Conservation (phyloP, 2,329 filamentous ascomycete species). For the Colletotrichum coccodes region DNA sequence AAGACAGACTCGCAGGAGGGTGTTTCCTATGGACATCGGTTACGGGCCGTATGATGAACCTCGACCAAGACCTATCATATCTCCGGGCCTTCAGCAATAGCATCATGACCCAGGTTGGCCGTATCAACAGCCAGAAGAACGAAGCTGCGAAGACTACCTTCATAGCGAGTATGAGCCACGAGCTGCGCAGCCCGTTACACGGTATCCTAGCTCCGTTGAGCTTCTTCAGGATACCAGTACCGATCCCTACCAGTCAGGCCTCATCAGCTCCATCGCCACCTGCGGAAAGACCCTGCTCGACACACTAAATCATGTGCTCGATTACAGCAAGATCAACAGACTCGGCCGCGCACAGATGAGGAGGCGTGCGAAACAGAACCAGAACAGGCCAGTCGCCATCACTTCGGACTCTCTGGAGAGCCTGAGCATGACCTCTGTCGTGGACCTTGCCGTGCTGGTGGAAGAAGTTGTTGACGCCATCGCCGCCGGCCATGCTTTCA, state of each 20-base stretch:
- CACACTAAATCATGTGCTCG: slow-evolving; percentile 59
- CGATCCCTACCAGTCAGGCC: slow-evolving; percentile 50
- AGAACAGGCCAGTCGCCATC: slow-evolving; percentile 31
- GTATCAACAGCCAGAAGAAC: slow-evolving; percentile 62
- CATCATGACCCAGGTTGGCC: slow-evolving; percentile 64
- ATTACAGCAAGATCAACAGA: slow-evolving; percentile 53
- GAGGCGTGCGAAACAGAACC: slow-evolving; percentile 34
- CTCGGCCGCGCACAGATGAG: slow-evolving; percentile 41
- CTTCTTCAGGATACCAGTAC: slow-evolving; percentile 56
- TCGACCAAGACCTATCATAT: slow-evolving; percentile 46
- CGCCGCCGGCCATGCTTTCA: slow-evolving; percentile 47
- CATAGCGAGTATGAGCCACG: slow-evolving; percentile 69
- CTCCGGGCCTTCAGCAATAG: slow-evolving; percentile 50
- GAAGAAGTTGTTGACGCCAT: slow-evolving; percentile 51
- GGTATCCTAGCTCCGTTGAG: slow-evolving; percentile 63
- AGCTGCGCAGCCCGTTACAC: slow-evolving; percentile 65
- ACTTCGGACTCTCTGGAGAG: slow-evolving; percentile 44
- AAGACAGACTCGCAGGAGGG: slow-evolving; percentile 45
- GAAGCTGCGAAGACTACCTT: slow-evolving; percentile 67
- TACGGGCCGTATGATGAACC: slow-evolving; percentile 46
- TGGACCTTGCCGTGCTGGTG: slow-evolving; percentile 44
- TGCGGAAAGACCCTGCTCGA: slow-evolving; percentile 60
- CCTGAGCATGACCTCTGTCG: slow-evolving; percentile 42
- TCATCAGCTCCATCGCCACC: slow-evolving; percentile 55
- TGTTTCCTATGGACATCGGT: slow-evolving; percentile 49